Percentiles rank a stretch among this genome's conserved stretches.
Conservation (phyloP, 306 rosid genomes). For the Gastrolobium bilobum region DNA sequence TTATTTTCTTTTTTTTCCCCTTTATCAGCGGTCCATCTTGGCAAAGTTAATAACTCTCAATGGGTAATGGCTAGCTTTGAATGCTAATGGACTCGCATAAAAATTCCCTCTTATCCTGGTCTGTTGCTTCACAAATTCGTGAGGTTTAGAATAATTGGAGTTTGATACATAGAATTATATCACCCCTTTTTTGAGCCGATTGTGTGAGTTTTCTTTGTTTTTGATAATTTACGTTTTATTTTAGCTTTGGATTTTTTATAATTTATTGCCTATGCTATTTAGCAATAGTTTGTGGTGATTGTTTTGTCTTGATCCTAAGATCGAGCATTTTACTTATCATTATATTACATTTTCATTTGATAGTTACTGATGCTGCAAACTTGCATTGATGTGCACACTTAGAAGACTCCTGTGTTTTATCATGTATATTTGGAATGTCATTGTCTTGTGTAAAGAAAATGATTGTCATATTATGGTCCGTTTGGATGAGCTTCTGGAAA, state of each 20-base stretch:
- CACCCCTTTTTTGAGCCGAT: neutral
- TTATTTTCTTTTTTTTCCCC: neutral
- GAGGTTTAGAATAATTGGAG: conserved; percentile 61
- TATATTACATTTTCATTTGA: neutral
- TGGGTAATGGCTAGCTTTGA: conserved; percentile 66
- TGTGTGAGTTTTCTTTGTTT: too few species aligned
- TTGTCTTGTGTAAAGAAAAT: neutral
- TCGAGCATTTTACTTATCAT: neutral
- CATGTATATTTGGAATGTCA: neutral
- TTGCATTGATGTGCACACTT: neutral
- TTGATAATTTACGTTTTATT: neutral
- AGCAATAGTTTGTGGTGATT: too few species aligned
- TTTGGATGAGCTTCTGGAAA: too few species aligned
- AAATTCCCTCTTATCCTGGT: conserved; percentile 50
- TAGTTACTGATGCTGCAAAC: neutral
- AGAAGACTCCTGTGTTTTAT: neutral
- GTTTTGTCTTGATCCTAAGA: too few species aligned
- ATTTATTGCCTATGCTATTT: neutral
- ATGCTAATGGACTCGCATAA: conserved; percentile 72
- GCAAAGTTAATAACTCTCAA: conserved; percentile 64
- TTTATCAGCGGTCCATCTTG: conserved; percentile 65
- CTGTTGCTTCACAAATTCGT: conserved; percentile 46
- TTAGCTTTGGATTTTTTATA: neutral
- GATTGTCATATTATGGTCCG: neutral
- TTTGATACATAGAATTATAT: conserved; percentile 48